Base-by-base conservation (phyloP, 306 rosid genomes). In the Rosa lucieae region DNA sequence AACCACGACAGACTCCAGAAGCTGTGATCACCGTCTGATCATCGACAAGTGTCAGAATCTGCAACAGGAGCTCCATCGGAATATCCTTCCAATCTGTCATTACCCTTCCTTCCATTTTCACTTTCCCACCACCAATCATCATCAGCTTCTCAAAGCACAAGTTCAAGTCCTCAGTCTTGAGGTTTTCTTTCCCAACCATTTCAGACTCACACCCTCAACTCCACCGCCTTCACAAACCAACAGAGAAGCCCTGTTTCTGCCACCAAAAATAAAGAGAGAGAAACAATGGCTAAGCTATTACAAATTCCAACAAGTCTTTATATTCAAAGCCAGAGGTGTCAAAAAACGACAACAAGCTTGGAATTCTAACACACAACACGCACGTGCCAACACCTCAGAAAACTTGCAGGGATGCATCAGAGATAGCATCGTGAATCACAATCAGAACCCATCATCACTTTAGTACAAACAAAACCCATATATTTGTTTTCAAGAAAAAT, bases 11-110 rank as follows among this genome's bases (percentile, higher is more conserved):
- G 63, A 96, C 96, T 3, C 92, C 96, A 49, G 93, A 90, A 53
- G 91, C 98, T 61, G 42, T 51, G 83, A 96, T 85, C 75, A 87
- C 96, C 1, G 94, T 84, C 82, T 77, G 93, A 89, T 93, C 93
- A 82, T 90, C 98, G 39, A 84, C 89, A 78, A 91, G 90, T 0
- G 93, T 84, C 70, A 93, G 43, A 56, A 96, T 91, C 70, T 96
- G 97, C 88, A 96, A 35, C 81, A 96, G 82, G 42, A 96, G 99
- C 86, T 96, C 99, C 87, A 90, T 90, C 8, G 99, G 98, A 82
- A 96, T 93, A 80, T 93, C 98, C 81, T 93, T 93, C 99, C 99
- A 93, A 74, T 88, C 88, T 4, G 84, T 87, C 32, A 85, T 85
- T 15, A 72, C 86, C 72, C 87, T 93, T 78, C 72, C 88, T 18